Conservation (phyloP, 768 basidiomycete genomes). For the Xanthoconium stramineum region DNA sequence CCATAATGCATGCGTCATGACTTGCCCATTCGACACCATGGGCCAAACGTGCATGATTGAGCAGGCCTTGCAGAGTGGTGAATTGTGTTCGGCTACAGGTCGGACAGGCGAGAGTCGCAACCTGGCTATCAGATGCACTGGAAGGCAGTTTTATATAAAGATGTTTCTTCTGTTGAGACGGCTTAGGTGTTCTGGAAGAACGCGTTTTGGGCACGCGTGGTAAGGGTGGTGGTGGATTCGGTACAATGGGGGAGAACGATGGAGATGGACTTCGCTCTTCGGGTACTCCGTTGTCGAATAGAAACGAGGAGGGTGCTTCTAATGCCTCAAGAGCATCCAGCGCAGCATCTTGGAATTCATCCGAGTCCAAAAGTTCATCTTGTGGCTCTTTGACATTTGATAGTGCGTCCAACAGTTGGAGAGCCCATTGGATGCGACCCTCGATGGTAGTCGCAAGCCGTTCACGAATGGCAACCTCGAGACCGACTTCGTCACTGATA, state of each 20-base stretch:
- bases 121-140: slow-evolving; percentile 25
- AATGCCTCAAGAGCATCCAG: slow-evolving; percentile 41
- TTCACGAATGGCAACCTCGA: slow-evolving; percentile 42
- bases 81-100: slow-evolving; percentile 46
- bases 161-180: slow-evolving; percentile 33
- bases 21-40: slow-evolving; percentile 47
- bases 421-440: slow-evolving; percentile 46
- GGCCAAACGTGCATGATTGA: slow-evolving; percentile 51
- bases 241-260: slow-evolving; percentile 16
- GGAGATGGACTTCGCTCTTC: slow-evolving; percentile 26
- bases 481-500: slow-evolving; percentile 38
- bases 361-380: slow-evolving; percentile 20
- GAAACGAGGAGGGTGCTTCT: slow-evolving; percentile 37
- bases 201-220: slow-evolving; percentile 27
- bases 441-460: slow-evolving; percentile 41
- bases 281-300: slow-evolving; percentile 29
- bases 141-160: slow-evolving; percentile 39
- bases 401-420: slow-evolving; percentile 38
- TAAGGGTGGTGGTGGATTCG: slow-evolving; percentile 4
- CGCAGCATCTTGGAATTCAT: slow-evolving; percentile 39
- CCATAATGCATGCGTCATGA: slow-evolving; percentile 50
- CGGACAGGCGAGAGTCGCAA: slow-evolving; percentile 38
- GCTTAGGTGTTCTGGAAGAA: slow-evolving; percentile 26
- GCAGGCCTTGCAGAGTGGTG: slow-evolving; percentile 48
- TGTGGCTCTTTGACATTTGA: slow-evolving; percentile 15